phyloP scores from a whole-genome alignment of 2,329 filamentous ascomycete species.

The Aschersonia sp. region DNA sequence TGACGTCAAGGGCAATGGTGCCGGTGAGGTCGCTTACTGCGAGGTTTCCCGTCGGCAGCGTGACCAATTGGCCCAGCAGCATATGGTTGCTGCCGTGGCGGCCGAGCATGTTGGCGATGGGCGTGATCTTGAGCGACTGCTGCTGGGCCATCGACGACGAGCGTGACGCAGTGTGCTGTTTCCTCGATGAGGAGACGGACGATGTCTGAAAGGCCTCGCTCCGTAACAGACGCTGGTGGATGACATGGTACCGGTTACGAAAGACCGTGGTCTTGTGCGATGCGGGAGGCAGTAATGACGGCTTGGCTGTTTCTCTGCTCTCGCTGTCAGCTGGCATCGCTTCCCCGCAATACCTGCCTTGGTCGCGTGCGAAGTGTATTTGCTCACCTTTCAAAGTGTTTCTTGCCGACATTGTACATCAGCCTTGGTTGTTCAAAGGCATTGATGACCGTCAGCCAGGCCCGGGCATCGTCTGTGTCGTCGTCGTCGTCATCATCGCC shows the following conservation, averaged over 20 bases:
- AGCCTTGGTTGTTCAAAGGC: slow-evolving; percentile 78
- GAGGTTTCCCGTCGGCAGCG: slow-evolving; percentile 68
- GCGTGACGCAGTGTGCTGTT: slow-evolving; percentile 34
- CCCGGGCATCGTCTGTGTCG: slow-evolving; percentile 51
- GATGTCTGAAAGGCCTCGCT: slow-evolving; percentile 89
- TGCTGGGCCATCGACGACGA: slow-evolving; percentile 51
- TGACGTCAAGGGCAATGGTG: slow-evolving; percentile 71
- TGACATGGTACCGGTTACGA: slow-evolving; percentile 79
- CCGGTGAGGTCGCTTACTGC: slow-evolving; percentile 80
- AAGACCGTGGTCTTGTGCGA: slow-evolving; percentile 76
- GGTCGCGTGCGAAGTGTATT: neutral
- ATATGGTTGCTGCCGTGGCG: slow-evolving; percentile 75
- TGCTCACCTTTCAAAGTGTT: slow-evolving; percentile 69
- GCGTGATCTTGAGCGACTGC: slow-evolving; percentile 75
- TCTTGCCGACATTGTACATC: slow-evolving; percentile 65
- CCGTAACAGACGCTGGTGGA: slow-evolving; percentile 80
- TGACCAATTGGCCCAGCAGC: slow-evolving; percentile 68
- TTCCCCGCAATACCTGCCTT: too few relatives aligned
- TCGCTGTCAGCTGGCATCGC: too few relatives aligned
- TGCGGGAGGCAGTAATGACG: slow-evolving; percentile 61
- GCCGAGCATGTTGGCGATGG: slow-evolving; percentile 62
- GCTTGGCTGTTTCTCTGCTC: slow-evolving; percentile 42
- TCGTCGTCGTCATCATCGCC: slow-evolving; percentile 40
- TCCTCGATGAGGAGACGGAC: slow-evolving; percentile 47
- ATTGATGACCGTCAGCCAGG: slow-evolving; percentile 71